A percentile compares a stretch with the other conserved stretches of the same genome.
phyloP scores from a whole-genome alignment of 768 basidiomycete genomes.

The Tulasnella calospora region DNA sequence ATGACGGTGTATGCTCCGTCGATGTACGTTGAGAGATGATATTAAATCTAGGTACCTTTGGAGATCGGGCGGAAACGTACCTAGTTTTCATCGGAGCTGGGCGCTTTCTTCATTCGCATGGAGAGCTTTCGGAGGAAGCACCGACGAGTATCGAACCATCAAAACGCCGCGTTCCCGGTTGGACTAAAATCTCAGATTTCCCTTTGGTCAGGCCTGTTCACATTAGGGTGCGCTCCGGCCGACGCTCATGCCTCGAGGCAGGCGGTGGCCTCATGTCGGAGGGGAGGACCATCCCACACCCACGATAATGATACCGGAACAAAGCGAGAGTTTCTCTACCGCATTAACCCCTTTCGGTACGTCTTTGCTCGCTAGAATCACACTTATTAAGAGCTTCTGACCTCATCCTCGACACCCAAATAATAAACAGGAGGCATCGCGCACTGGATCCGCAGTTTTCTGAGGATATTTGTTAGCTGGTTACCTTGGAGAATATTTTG shows the following conservation, averaged over 20 bases:
- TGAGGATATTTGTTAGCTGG: not conserved
- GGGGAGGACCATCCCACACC: constrained; percentile 7
- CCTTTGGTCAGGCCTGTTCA: not conserved
- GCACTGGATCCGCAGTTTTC: not conserved
- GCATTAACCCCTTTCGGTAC: not conserved
- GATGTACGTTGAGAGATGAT: not conserved
- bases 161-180: not conserved
- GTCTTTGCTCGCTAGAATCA: not conserved
- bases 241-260: constrained; percentile 4
- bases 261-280: not conserved
- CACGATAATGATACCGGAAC: constrained; percentile 1
- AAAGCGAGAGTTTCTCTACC: not conserved
- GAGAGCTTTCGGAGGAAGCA: not conserved
- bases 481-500: not conserved
- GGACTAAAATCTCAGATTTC: not conserved
- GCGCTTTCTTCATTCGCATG: not conserved
- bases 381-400: not conserved
- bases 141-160: not conserved
- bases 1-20: not conserved
- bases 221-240: not conserved
- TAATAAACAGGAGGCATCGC: not conserved
- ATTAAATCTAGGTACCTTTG: not conserved
- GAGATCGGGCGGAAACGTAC: not conserved
- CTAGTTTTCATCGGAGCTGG: not conserved
- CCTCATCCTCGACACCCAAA: not conserved